phyloP scores from a whole-genome alignment of 2,329 filamentous ascomycete genomes.

The Nemania sp. region DNA sequence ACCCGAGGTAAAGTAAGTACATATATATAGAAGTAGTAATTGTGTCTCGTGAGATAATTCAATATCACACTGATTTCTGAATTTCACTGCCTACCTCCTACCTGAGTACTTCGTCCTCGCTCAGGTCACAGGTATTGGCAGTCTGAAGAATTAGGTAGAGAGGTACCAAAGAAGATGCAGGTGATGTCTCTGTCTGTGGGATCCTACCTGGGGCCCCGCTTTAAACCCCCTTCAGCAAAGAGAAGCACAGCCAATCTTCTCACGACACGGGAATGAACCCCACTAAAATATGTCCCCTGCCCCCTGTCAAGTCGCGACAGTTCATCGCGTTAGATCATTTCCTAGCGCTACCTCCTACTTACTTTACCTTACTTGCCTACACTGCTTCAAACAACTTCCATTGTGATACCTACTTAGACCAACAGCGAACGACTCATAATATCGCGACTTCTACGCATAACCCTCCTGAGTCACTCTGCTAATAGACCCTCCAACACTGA shows the following conservation, averaged over 20 bases:
- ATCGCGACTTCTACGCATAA: conserved; percentile 6
- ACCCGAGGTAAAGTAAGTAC: too few species aligned
- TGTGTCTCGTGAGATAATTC: background rate
- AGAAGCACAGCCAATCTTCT: conserved; percentile 18
- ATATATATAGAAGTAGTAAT: too few species aligned
- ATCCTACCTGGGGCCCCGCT: background rate
- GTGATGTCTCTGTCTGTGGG: background rate
- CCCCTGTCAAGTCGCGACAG: conserved; percentile 35
- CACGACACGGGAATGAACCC: conserved; percentile 18
- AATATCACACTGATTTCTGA: background rate
- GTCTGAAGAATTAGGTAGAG: too few species aligned
- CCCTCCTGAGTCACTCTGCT: conserved; percentile 10
- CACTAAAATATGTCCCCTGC: conserved; percentile 17
- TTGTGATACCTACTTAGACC: too few species aligned
- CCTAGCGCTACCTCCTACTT: too few species aligned
- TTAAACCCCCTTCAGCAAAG: background rate
- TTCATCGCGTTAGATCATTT: background rate
- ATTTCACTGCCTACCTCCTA: too few species aligned
- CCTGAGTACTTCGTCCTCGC: too few species aligned
- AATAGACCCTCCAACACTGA: conserved; percentile 3
- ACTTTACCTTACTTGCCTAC: too few species aligned
- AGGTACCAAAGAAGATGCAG: background rate
- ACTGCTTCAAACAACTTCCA: too few species aligned
- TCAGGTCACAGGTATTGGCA: too few species aligned
- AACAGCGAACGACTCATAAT: background rate